phyloP scores from a whole-genome alignment of 805 yeast genomes.

The Candida germanica region DNA sequence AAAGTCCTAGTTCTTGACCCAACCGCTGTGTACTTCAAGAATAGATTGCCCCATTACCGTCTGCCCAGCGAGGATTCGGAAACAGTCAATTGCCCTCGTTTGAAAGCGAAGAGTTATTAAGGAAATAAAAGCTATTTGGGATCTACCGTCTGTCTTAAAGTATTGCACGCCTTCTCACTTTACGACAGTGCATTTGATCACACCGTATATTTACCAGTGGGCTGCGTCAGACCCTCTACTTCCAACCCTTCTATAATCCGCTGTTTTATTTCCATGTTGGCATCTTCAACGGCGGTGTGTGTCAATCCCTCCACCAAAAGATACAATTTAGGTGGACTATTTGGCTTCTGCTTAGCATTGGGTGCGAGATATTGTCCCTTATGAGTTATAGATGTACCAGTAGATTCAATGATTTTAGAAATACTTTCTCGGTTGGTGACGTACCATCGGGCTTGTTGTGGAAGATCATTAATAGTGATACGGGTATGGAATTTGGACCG shows the following conservation, averaged over 20 bases:
- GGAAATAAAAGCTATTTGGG: no score
- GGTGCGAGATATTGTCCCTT: slow-evolving; percentile 69
- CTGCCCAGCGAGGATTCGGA: no score
- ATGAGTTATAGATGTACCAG: slow-evolving; percentile 74
- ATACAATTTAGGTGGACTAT: slow-evolving; percentile 68
- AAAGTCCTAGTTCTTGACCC: no score
- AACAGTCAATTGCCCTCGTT: no score
- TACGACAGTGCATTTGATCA: no score
- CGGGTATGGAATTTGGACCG: slow-evolving; percentile 58
- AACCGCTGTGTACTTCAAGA: no score
- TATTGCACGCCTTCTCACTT: no score
- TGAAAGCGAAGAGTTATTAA: no score
- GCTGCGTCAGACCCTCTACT: slow-evolving; percentile 37
- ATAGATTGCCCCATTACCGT: no score
- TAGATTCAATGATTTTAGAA: slow-evolving; percentile 61
- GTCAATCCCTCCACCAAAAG: slow-evolving; percentile 73
- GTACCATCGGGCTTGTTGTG: slow-evolving; percentile 76
- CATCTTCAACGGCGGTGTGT: slow-evolving; percentile 54
- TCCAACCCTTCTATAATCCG: slow-evolving; percentile 56
- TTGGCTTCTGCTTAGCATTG: slow-evolving; percentile 40
- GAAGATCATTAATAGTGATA: slow-evolving; percentile 78
- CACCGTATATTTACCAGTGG: slow-evolving; percentile 50
- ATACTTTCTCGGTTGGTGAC: slow-evolving; percentile 67
- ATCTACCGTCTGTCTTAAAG: no score
- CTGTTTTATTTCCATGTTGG: slow-evolving; percentile 55